These are phyloP conservation scores for Lophiostoma macrostomum DNA, from an alignment of 495 filamentous ascomycete genomes.

Conservation along the genomic window DNA sequence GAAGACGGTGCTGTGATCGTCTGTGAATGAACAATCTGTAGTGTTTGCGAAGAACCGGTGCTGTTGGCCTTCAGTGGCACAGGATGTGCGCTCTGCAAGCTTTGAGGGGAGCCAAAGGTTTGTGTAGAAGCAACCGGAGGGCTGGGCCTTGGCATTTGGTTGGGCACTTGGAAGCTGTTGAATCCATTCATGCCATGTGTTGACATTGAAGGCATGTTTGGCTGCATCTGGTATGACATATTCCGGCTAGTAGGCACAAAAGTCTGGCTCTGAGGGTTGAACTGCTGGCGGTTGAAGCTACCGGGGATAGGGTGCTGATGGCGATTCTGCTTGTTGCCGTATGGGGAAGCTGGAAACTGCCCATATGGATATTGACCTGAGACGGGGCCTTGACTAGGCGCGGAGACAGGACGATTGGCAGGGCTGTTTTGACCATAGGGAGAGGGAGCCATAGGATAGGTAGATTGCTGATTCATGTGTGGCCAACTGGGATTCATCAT, in stretches of 20 bases:
- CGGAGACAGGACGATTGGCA: constrained; percentile 40
- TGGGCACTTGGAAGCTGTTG: constrained; percentile 17
- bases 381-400: constrained; percentile 40
- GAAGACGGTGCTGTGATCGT: constrained; percentile 21
- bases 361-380: constrained; percentile 68
- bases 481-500: constrained; percentile 30
- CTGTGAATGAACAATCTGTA: constrained; percentile 34
- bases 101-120: constrained; percentile 22
- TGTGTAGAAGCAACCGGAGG: constrained; percentile 13
- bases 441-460: constrained; percentile 23
- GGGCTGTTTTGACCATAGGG: constrained; percentile 37
- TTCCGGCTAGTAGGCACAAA: constrained; percentile 63
- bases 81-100: constrained; percentile 19
- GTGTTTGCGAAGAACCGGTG: constrained; percentile 27
- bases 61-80: constrained; percentile 16
- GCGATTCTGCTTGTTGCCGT: constrained; percentile 60
- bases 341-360: constrained; percentile 67
- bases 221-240: constrained; percentile 31
- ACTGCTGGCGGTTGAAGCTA: constrained; percentile 76
- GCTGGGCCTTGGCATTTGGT: constrained; percentile 18
- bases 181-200: constrained; percentile 24
- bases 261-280: constrained; percentile 89
- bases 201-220: constrained; percentile 13
- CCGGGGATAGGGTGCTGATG: constrained; percentile 73
- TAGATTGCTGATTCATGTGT: constrained; percentile 28